Base-by-base conservation (phyloP, 306 rosid species). In the Quercus mongolica region DNA sequence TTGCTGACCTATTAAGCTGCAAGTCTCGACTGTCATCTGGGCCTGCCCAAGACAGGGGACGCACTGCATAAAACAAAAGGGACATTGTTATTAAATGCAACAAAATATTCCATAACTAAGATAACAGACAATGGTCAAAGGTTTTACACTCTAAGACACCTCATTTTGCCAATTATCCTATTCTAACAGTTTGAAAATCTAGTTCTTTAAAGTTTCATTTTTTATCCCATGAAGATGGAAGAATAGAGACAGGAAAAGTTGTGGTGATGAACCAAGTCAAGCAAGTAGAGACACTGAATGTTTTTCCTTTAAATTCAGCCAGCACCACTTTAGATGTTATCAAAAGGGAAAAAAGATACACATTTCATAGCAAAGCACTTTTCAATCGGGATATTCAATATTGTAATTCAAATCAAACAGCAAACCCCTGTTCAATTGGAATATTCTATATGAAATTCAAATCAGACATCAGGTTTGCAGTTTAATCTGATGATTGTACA, bases 31-130 rank as follows among this genome's bases (percentile, higher is more conserved):
- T 12, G 21, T 75, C 90, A 61, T 83, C 94, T 33, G 89, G 89
- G 71, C 62, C 65, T 52, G 76, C 80, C 92, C 92, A 92, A 33
- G 95, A 81, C 62, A 91, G 61, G 71, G 94, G 92, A n/a, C 41
- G 46, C 74, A 77, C 97, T 92, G 93, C 95, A 83, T 59, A 59
- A 82, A 11, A 8, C 17, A 81, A 49, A 52, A 68, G 21, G 33
- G 17, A 20, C 52, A 79, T 11, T 75, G 56, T 74, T 25, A 73
- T 28, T 23, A 52, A 14, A 72, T 71, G 54, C 74, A 26, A 12
- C 17, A 49, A 31, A 65, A 17, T 11, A 65, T 17, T 41, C 12
- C 14, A 65, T 17, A n/a, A 65, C 44, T 17, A 31, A 65, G 23
- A 12, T 65, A 65, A 18, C 5, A 1, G 28, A 35, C 15, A 67